These are phyloP conservation scores for Leishmania guyanensis DNA, from an alignment of 208 protist species.

Conservation along the genomic window DNA sequence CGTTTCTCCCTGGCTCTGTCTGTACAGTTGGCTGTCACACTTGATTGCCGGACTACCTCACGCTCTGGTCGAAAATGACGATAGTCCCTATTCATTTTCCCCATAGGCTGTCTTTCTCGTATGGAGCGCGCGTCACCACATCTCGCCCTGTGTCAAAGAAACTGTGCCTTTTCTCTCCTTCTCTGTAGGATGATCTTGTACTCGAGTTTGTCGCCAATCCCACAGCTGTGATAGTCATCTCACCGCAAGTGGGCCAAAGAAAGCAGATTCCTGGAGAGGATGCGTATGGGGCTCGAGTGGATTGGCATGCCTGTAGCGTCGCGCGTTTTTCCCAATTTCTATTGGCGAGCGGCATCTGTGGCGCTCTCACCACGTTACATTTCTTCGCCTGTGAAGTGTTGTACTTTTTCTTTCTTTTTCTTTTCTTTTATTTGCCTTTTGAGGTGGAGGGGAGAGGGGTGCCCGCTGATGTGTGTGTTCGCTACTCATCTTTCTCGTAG, in stretches of 20 bases:
- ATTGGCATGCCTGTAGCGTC: not conserved
- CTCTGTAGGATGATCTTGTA: not conserved
- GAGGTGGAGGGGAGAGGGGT: not conserved
- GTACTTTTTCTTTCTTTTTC: not conserved
- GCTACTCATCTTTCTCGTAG: too few species aligned
- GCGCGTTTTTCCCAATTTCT: not conserved
- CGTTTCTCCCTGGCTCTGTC: not conserved
- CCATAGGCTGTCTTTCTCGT: not conserved
- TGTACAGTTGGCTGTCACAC: not conserved
- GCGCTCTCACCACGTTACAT: not conserved
- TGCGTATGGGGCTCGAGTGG: not conserved
- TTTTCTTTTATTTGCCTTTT: not conserved
- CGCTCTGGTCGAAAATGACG: not conserved
- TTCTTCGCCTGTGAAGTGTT: not conserved
- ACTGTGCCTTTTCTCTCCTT: not conserved
- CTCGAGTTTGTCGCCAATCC: not conserved
- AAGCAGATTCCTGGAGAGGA: not conserved
- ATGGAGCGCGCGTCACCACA: not conserved
- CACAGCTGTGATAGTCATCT: not conserved
- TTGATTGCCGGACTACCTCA: not conserved
- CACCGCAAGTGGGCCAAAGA: not conserved
- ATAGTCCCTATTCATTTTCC: not conserved
- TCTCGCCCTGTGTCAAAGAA: not conserved
- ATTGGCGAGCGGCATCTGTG: not conserved
- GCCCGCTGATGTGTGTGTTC: too few species aligned